phyloP scores from a whole-genome alignment of 768 basidiomycete species.

The Hypsizygus marmoreus region DNA sequence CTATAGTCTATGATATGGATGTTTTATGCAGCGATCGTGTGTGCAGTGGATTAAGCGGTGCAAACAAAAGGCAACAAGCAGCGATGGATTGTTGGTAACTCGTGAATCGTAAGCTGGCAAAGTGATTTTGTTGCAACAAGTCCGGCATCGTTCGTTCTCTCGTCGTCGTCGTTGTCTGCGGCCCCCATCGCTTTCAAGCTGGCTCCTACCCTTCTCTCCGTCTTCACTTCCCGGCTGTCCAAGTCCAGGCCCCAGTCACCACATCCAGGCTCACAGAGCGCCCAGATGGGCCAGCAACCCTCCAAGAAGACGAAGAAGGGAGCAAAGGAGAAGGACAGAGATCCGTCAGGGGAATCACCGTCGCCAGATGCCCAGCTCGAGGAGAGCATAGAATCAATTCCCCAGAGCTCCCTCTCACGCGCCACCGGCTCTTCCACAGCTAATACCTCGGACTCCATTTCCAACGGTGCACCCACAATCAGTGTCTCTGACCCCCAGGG shows the following conservation, averaged over 20 bases:
- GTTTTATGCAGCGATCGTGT: constrained; percentile 15
- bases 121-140: too few species aligned
- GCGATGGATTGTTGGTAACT: constrained; percentile 4
- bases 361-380: constrained; percentile 43
- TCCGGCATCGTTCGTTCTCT: constrained; percentile 1
- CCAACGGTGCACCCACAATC: constrained; percentile 47
- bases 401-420: constrained; percentile 48
- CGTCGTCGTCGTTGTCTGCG: constrained; percentile 18
- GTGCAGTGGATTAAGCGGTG: neutral
- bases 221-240: constrained; percentile 69
- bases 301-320: constrained; percentile 80
- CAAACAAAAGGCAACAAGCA: constrained; percentile 24
- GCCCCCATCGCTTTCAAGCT: constrained; percentile 47
- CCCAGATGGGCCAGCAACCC: constrained; percentile 80
- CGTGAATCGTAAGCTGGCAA: too few species aligned
- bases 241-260: constrained; percentile 76
- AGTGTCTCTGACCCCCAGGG: constrained; percentile 47
- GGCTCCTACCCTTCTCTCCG: constrained; percentile 82
- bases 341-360: constrained; percentile 38
- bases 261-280: constrained; percentile 54
- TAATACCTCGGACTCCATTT: constrained; percentile 40
- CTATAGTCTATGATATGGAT: constrained; percentile 4
- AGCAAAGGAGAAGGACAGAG: constrained; percentile 69
- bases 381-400: constrained; percentile 37
- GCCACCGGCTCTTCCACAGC: constrained; percentile 37